Base-by-base conservation (phyloP, 2,329 filamentous ascomycete species). In the Penicillium digitatum region DNA sequence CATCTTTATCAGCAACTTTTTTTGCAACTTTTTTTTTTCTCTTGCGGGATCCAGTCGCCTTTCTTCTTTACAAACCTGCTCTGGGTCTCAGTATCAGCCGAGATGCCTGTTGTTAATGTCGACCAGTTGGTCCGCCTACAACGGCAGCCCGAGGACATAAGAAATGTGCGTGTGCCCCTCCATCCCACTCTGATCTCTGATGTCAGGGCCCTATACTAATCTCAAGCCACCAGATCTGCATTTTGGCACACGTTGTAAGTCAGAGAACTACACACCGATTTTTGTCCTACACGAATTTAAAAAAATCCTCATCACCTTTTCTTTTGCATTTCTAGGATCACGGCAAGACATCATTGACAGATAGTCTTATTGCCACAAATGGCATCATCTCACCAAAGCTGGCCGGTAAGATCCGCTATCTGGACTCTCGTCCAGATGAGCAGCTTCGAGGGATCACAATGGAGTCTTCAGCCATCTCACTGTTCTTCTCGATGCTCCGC, bases 331-430 rank as follows among this genome's bases (percentile, higher is more conserved):
- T 56, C 67, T 38, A 86, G 84, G 94, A 99, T 74, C 94, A 99
- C 81, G 94, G 94, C 68, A 99, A 99, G 76, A 99, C 94, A 3
- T 97, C 94, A 32, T 84, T 99, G 64, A 95, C 92, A 55, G 94
- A 99, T 74, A 91, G 91, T 58, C 84, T 99, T 50, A 89, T 99
- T 68, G 93, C 94, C 74, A 97, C 94, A 62, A 99, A 99, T 82
- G 94, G 94, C 78, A 97, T 99, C 78, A 99, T 99, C 69, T 97
- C 94, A 29, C 90, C 93, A 53, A 97, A 97, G 72, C 82, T 97
- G 69, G 94, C 94, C 54, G 94, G 94, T 73, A 97, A 97, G 80
- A 95, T 99, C 74, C 88, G 94, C 63, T 99, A 97, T 69, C 85
- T 99, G 56, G 94, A 99, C 76, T 97, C 94, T 22, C 82, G 94